Evolutionary conservation across 2,329 filamentous ascomycete species (phyloP), one percentile per base, ranked within the genome.

Genomic region (Stagonosporopsis cucurbitacearum): DNA sequence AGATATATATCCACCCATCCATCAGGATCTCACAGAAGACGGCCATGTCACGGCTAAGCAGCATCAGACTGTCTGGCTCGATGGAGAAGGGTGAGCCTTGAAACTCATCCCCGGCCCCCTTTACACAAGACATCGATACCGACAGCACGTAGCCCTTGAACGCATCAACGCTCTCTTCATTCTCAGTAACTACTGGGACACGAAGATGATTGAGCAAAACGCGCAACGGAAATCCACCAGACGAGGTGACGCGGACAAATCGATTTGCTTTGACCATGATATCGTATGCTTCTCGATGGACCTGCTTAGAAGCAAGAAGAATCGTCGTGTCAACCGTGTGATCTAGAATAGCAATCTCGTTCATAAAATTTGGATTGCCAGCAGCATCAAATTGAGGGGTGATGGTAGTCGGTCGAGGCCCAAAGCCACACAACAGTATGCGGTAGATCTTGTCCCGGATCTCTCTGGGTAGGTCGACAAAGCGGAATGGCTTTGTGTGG

Each of bases 251-350:
- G 13, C 45, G 54, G 11, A 64, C 56, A 39, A 64, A 67, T 9
- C 58, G 59, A 20, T 65, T 64, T 4, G 49, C 61, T 32, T 64
- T 64, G 25, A 63, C 44, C 63, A 63, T 55, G 22, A 54, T 41
- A 32, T 56, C 42, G 46, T 50, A 65, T 11, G 60, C 58, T 37
- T 63, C 60, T 13, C 43, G 53, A 39, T 59, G 49, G 5, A 59
- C 56, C 7, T 54, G 40, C 11, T 22, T 57, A 11, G 39, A 55
- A 17, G 53, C 50, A 19, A 43, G 53, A 15, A 63, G 56, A 30
- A 63, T 57, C 6, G 55, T 43, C 1, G 55, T 59, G 7, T 58
- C 48, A 11, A 49, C 52, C 2, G 35, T 26, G 42, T 63, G 51
- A 5, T 43, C 11, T n/a, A 19, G 20, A n/a, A 26, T 7, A 13